Percentiles rank a stretch among this genome's conserved stretches.
phyloP scores from a whole-genome alignment of 2,329 filamentous ascomycete species.

The Aspergillus pseudonomiae region DNA sequence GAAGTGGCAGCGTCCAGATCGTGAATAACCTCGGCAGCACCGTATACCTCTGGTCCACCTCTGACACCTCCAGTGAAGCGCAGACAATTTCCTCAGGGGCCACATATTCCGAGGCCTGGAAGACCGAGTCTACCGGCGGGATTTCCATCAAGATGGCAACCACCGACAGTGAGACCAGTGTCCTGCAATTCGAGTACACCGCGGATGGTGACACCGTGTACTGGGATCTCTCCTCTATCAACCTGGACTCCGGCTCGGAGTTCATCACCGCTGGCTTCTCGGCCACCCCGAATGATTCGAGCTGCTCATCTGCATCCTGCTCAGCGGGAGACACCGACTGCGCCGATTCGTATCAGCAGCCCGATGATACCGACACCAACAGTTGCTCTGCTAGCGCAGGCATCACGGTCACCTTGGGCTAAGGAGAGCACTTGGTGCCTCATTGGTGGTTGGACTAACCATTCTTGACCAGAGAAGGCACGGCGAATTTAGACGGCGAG shows the following conservation, averaged over 20 bases:
- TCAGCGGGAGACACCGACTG: constrained; percentile 29
- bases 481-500: not conserved
- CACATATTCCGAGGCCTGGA: constrained; percentile 31
- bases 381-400: constrained; percentile 25
- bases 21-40: constrained; percentile 30
- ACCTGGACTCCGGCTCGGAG: constrained; percentile 24
- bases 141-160: constrained; percentile 38
- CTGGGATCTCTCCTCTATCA: constrained; percentile 38
- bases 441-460: not conserved
- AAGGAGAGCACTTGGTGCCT: not conserved
- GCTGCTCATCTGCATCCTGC: constrained; percentile 28
- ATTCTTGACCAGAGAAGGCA: not conserved
- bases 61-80: constrained; percentile 22
- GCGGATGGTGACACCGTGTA: constrained; percentile 26
- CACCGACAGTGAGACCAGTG: constrained; percentile 17
- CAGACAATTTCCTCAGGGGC: constrained; percentile 22
- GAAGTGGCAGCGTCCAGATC: constrained; percentile 26
- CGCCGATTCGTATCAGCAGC: constrained; percentile 31
- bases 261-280: constrained; percentile 30
- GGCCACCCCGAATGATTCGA: constrained; percentile 27
- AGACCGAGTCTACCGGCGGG: constrained; percentile 34
- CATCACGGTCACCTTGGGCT: constrained; percentile 44
- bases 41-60: constrained; percentile 34
- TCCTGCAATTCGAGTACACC: constrained; percentile 40
- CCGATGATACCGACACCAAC: constrained; percentile 32